Base-by-base conservation (phyloP, 1,284 basidiomycete genomes). In the Cutaneotrichosporon sp. region DNA sequence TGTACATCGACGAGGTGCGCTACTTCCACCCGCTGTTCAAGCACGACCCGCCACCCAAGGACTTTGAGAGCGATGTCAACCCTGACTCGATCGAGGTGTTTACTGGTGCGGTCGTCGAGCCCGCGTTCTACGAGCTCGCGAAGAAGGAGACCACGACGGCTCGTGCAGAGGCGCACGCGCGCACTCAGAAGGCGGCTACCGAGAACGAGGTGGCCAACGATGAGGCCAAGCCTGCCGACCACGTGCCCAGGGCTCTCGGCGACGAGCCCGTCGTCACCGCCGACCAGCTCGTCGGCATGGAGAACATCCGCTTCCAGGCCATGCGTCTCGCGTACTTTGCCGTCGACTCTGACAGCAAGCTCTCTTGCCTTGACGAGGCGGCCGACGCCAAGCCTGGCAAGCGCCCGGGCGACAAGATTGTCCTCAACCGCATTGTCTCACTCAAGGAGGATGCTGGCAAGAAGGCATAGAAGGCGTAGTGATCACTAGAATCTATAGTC, bases 361-460 rank as follows among this genome's bases (percentile, higher is more conserved):
- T 94, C 46, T 85, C 83, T 21, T 86, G 83, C 66, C 77, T 93
- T 46, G 85, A 87, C 30, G 86, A 89, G 66, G 77, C 78, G 0
- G 83, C 82, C 10, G 81, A 81, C 4, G 78, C 73, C n/a, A 70
- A 70, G 62, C 65, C 69, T n/a, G 83, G 81, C 18, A 81, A 83
- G 60, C 82, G 83, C 60, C 85, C 87, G 53, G 89, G 89, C 11
- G 92, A 96, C 76, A 85, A 84, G 75, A 78, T 99, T 56, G 86
- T 98, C 26, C 84, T 99, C 53, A 99, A 99, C 81, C 86, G 91
- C 62, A 95, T 98, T 70, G 95, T 98, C 31, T 91, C 89, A 66
- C 80, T 99, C 81, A 99, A 99, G 83, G 95, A 98, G 82, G 96
- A 98, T 78, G 86, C 88, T 6, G 91, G 91, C n/a, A 97, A 97